Conservation (phyloP, 257 asterid species). For the Capsicum pubescens region DNA sequence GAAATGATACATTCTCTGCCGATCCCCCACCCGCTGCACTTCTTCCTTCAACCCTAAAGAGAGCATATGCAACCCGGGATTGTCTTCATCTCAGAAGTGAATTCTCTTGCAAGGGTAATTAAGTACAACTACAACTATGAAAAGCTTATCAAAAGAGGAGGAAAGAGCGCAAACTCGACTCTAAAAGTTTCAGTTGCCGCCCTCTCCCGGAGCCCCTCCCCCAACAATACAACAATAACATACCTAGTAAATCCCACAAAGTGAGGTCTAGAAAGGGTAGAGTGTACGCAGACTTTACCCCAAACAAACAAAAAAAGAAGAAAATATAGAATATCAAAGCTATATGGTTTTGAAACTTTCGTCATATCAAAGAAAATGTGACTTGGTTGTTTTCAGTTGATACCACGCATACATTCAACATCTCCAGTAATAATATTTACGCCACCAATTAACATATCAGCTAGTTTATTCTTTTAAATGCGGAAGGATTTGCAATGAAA, state of each 20-base stretch:
- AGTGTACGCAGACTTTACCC: too few relatives aligned
- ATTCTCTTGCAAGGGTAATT: not conserved
- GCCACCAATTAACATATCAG: constrained; percentile 3
- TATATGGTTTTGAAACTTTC: not conserved
- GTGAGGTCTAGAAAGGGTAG: too few relatives aligned
- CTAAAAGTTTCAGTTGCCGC: not conserved
- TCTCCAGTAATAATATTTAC: not conserved
- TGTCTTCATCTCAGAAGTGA: not conserved
- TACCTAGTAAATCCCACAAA: too few relatives aligned
- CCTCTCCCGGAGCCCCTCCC: not conserved
- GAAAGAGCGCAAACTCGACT: not conserved
- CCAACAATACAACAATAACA: too few relatives aligned
- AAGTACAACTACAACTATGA: not conserved
- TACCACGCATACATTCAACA: constrained; percentile 3
- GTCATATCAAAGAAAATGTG: not conserved
- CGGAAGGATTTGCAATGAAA: constrained; percentile 13
- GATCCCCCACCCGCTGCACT: not conserved
- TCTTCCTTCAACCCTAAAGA: not conserved
- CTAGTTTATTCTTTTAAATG: not conserved
- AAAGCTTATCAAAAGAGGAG: not conserved
- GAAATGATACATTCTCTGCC: not conserved
- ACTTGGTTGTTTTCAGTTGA: not conserved
- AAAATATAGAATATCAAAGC: not conserved
- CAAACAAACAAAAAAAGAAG: not conserved
- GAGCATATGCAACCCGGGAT: not conserved